Evolutionary conservation across 331 rosid species (phyloP).

Genomic region (Telfairia occidentalis): DNA sequence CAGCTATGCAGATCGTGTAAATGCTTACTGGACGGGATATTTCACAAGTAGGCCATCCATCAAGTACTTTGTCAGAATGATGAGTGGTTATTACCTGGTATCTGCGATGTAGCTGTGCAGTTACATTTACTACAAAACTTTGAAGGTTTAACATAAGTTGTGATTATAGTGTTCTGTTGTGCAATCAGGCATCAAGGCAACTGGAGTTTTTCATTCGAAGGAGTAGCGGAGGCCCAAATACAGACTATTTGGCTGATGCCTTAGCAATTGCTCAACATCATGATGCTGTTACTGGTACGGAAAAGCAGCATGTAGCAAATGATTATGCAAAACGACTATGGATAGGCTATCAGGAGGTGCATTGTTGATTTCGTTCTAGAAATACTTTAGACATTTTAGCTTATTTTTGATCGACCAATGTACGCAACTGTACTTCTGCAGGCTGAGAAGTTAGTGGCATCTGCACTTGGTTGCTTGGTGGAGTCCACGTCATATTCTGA

Average conservation of each 20-base stretch:
- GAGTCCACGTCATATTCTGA: slow-evolving; percentile 31
- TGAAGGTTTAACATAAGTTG: not conserved
- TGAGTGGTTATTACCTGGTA: slow-evolving; percentile 92
- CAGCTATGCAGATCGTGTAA: slow-evolving; percentile 79
- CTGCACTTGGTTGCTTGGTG: slow-evolving; percentile 56
- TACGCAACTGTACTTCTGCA: slow-evolving; percentile 23
- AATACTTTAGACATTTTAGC: not conserved
- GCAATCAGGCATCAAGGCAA: slow-evolving; percentile 77
- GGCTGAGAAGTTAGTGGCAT: slow-evolving; percentile 74
- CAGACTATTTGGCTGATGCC: slow-evolving; percentile 86
- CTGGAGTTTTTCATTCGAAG: slow-evolving; percentile 70
- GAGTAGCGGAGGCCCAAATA: slow-evolving; percentile 46
- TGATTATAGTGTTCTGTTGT: slow-evolving; percentile 9
- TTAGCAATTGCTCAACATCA: slow-evolving; percentile 57
- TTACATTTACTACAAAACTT: slow-evolving; percentile 1
- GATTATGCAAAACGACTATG: slow-evolving; percentile 49
- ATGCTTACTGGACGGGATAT: slow-evolving; percentile 95
- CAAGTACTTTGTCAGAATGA: slow-evolving; percentile 63
- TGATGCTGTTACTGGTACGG: slow-evolving; percentile 45
- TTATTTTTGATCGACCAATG: slow-evolving; percentile 1
- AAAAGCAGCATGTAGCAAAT: slow-evolving; percentile 51
- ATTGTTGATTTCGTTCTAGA: not conserved
- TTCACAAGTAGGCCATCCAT: slow-evolving; percentile 87
- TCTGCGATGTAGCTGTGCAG: slow-evolving; percentile 2
- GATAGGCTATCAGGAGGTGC: slow-evolving; percentile 43